phyloP scores from a whole-genome alignment of 176 grass and related monocot species.

The Phoenix dactylifera region DNA sequence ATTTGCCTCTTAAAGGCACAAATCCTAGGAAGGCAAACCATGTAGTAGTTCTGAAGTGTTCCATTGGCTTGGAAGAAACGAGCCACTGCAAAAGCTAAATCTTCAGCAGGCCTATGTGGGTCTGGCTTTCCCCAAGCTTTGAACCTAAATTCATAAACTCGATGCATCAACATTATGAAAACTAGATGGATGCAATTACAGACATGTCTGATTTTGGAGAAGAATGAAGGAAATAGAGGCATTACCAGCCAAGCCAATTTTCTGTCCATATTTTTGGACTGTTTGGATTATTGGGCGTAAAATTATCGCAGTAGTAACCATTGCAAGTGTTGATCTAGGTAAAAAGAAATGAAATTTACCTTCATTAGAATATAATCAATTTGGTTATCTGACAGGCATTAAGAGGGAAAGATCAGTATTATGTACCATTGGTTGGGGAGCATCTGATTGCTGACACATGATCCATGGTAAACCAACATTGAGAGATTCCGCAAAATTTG shows the following conservation, averaged over 20 bases:
- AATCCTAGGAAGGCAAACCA: conserved; percentile 24
- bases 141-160: conserved; percentile 30
- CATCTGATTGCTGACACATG: conserved; percentile 82
- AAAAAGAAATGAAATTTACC: background rate
- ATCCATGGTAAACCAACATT: conserved; percentile 65
- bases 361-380: no score
- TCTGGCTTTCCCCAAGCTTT: conserved; percentile 69
- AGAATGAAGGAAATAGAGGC: background rate
- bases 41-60: conserved; percentile 73
- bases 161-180: no score
- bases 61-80: conserved; percentile 76
- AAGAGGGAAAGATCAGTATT: no score
- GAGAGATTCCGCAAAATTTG: conserved; percentile 52
- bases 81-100: conserved; percentile 59
- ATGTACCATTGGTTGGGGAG: conserved; percentile 39
- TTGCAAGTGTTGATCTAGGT: conserved; percentile 78
- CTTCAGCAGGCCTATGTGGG: conserved; percentile 47
- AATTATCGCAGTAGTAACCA: conserved; percentile 63
- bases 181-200: no score
- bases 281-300: conserved; percentile 38
- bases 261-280: conserved; percentile 94
- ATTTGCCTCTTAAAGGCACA: no score
- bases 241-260: conserved; percentile 83
- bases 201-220: no score
- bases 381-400: no score